Evolutionary conservation across 352 stramenopile species (phyloP).

Genomic region (Pythium phragmiticola): DNA sequence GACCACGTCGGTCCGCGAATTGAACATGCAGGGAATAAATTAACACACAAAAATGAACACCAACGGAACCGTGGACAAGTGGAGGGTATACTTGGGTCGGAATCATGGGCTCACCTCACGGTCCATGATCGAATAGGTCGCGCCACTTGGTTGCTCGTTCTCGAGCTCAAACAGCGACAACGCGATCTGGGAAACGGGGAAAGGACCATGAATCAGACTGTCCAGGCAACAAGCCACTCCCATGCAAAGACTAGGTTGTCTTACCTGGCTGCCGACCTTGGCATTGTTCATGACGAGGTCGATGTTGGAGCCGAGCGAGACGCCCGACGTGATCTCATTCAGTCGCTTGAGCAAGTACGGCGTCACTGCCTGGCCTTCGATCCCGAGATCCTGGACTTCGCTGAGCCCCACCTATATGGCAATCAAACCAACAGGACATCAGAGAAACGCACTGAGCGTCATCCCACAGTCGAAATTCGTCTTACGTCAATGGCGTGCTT

Average conservation of each 20-base stretch:
- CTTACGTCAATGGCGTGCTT: slow-evolving; percentile 88
- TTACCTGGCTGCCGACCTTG: slow-evolving; percentile 92
- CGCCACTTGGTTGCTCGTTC: slow-evolving; percentile 26
- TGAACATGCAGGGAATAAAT: slow-evolving; percentile 18
- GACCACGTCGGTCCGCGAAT: not conserved
- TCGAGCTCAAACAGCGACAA: slow-evolving; percentile 64
- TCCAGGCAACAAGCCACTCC: not conserved
- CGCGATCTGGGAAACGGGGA: slow-evolving; percentile 43
- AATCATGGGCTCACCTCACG: slow-evolving; percentile 45
- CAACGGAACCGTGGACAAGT: not conserved
- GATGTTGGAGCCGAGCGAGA: slow-evolving; percentile 94
- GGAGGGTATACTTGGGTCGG: slow-evolving; percentile 7
- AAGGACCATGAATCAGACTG: slow-evolving; percentile 2
- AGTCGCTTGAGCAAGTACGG: slow-evolving; percentile 88
- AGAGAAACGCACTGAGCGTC: not conserved
- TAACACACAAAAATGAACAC: slow-evolving; percentile 19
- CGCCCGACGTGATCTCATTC: slow-evolving; percentile 93
- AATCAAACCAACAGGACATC: not conserved
- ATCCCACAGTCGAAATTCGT: not conserved
- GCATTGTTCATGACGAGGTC: slow-evolving; percentile 97
- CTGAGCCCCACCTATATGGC: slow-evolving; percentile 63
- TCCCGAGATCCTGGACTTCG: slow-evolving; percentile 79
- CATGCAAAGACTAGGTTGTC: no score
- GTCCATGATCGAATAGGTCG: slow-evolving; percentile 44
- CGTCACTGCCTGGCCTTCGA: slow-evolving; percentile 95